These are phyloP conservation scores for Biscogniauxia mediterranea DNA, from an alignment of 2,329 filamentous ascomycete species.

Conservation along the genomic window DNA sequence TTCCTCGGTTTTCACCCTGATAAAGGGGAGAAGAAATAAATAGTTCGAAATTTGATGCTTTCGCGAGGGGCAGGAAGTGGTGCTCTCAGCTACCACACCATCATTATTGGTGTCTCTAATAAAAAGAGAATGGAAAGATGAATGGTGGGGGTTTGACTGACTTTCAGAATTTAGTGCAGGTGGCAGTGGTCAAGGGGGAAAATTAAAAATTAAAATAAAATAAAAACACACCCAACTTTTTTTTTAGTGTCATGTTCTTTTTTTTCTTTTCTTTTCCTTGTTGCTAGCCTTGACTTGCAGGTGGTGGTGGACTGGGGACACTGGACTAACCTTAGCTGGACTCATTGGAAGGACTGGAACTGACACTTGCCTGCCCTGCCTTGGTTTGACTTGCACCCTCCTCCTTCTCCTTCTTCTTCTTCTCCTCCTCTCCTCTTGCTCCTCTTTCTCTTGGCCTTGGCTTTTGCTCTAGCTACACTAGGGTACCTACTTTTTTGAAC, in stretches of 20 bases:
- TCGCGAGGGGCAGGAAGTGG: background rate
- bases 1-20: background rate
- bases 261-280: constrained; percentile 1
- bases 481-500: background rate
- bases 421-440: background rate
- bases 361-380: too few relatives aligned
- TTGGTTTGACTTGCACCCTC: background rate
- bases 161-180: background rate
- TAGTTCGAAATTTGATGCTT: background rate
- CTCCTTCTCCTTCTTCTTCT: background rate
- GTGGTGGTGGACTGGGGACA: constrained; percentile 9
- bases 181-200: background rate
- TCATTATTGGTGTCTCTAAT: background rate
- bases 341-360: too few relatives aligned
- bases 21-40: background rate
- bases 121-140: background rate
- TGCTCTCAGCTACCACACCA: background rate
- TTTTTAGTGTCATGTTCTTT: background rate
- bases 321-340: constrained; percentile 9
- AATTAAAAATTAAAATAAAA: too few relatives aligned
- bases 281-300: constrained; percentile 9
- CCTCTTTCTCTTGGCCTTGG: background rate
- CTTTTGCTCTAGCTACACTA: background rate
- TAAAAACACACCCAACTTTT: background rate
- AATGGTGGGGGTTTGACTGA: background rate